Evolutionary conservation across 1,139 yeast genomes (phyloP), one percentile per base, ranked within the genome.

Genomic region (Candida mesenterica): DNA sequence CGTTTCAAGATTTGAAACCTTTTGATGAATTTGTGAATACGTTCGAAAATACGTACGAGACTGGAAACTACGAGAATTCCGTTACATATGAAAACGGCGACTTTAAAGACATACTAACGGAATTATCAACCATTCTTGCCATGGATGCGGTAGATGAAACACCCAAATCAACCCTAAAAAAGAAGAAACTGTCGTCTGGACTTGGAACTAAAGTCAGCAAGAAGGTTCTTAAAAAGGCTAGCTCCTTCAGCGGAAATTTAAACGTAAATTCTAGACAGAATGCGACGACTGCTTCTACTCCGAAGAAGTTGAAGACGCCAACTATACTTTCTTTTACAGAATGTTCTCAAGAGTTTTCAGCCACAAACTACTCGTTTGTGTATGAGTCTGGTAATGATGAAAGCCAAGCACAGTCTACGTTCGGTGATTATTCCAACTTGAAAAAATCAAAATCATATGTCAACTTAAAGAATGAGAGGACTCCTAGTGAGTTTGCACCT

Each of bases 291-390:
- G 9, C 15, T 4, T 16, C 19, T 7, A 17, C 30, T 24, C 38
- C 34, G 23, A 41, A 36, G 36, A 37, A 42, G 30, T 27, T 39
- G 37, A 31, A 44, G 18, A 32, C 35, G 4, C 43, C 43, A 4
- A 34, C 48, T 23, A 37, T 39, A 27, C 45, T 59, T 35, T 55
- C 64, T 4, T 47, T 60, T 28, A 28, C 20, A 10, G 65, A 59
- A 15, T 58, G 59, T 40, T 57, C 64, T 4, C 52, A 50, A 15
- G 48, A 58, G 15, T 57, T 58, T 37, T 46, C 57, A 3, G 41
- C 54, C 7, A 32, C 31, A 23, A 46, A 44, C 31, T 46, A 38
- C 28, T 46, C 53, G 24, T 52, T 54, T 25, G 53, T 52, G 15
- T 54, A 54, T 33, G 59, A 53, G 27, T 36, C 42, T 5, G 42